A percentile compares a stretch with the other conserved stretches of the same genome.
Conservation (phyloP, 768 basidiomycete species). For the Auricularia auricula-judae region DNA sequence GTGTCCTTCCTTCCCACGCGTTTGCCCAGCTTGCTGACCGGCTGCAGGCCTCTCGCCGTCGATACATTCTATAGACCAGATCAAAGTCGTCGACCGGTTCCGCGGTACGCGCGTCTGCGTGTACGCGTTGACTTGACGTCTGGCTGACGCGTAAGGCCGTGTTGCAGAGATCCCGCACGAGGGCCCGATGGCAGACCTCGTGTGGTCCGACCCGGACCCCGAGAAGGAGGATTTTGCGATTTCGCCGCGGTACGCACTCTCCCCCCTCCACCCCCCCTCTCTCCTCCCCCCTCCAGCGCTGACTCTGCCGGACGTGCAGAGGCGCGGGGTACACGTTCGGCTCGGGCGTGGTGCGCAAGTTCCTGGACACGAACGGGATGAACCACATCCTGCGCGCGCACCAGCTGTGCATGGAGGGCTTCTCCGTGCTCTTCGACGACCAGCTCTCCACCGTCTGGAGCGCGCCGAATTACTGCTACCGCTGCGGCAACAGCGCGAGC, state of each 20-base stretch:
- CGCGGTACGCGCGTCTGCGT: conserved; percentile 25
- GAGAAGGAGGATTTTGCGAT: conserved; percentile 99
- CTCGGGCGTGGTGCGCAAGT: conserved; percentile 94
- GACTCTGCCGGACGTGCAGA: conserved; percentile 28
- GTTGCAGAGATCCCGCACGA: conserved; percentile 86
- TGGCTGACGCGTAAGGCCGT: too few species aligned
- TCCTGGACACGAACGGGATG: conserved; percentile 92
- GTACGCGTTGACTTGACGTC: too few species aligned
- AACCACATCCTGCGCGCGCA: conserved; percentile 95
- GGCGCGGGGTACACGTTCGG: conserved; percentile 99
- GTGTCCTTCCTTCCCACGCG: conserved; percentile 18
- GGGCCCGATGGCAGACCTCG: conserved; percentile 98
- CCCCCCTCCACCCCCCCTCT: conserved; percentile 7
- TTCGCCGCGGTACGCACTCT: conserved; percentile 51
- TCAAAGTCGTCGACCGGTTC: conserved; percentile 98
- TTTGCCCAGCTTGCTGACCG: conserved; percentile 9
- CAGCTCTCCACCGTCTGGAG: conserved; percentile 97
- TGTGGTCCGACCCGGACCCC: conserved; percentile 99
- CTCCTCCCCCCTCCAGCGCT: conserved; percentile 8
- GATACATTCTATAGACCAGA: conserved; percentile 98
- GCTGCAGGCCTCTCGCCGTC: conserved; percentile 83
- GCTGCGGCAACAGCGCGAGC: conserved; percentile 94
- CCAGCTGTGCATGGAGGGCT: conserved; percentile 99
- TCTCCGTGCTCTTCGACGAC: conserved; percentile 91
- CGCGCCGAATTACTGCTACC: conserved; percentile 97